These are phyloP conservation scores for Verticillium nubilum DNA, from an alignment of 2,329 filamentous ascomycete genomes.

Conservation along the genomic window DNA sequence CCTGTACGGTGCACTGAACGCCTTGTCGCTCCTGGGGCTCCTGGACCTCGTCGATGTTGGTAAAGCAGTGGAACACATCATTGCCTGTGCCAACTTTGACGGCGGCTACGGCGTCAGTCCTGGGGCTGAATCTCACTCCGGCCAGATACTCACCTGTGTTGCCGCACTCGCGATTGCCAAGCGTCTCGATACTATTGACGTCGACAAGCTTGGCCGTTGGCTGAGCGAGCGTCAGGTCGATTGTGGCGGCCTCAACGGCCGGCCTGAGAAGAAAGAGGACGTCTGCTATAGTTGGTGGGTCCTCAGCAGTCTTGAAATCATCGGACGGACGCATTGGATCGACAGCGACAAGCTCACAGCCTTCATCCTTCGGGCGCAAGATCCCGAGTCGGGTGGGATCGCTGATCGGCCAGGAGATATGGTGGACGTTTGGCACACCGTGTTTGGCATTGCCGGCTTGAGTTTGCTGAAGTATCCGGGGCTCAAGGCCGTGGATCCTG, in stretches of 20 bases:
- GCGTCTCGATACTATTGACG: slow-evolving; percentile 74
- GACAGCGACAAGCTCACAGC: slow-evolving; percentile 70
- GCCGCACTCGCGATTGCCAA: slow-evolving; percentile 80
- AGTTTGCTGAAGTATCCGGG: slow-evolving; percentile 76
- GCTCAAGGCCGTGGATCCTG: slow-evolving; percentile 75
- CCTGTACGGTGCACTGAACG: slow-evolving; percentile 84
- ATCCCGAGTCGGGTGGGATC: slow-evolving; percentile 76
- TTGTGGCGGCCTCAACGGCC: slow-evolving; percentile 84
- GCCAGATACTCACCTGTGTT: slow-evolving; percentile 93
- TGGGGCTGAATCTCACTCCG: slow-evolving; percentile 89
- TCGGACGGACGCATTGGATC: slow-evolving; percentile 87
- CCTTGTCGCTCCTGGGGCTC: slow-evolving; percentile 75
- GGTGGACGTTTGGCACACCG: slow-evolving; percentile 96
- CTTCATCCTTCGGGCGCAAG: slow-evolving; percentile 88
- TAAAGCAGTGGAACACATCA: slow-evolving; percentile 74
- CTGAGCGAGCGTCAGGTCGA: slow-evolving; percentile 87
- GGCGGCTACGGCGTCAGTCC: slow-evolving; percentile 88
- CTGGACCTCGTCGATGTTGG: slow-evolving; percentile 70
- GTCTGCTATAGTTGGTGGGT: slow-evolving; percentile 99
- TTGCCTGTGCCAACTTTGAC: slow-evolving; percentile 85
- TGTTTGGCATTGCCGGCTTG: slow-evolving; percentile 82
- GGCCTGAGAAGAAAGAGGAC: slow-evolving; percentile 92
- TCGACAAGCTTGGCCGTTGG: slow-evolving; percentile 80
- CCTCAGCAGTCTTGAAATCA: slow-evolving; percentile 83
- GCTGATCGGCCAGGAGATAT: slow-evolving; percentile 88